Percentiles rank a stretch among this genome's conserved stretches.
Evolutionary conservation across 257 asterid species (phyloP).

Genomic region (Scutellaria galericulata): DNA sequence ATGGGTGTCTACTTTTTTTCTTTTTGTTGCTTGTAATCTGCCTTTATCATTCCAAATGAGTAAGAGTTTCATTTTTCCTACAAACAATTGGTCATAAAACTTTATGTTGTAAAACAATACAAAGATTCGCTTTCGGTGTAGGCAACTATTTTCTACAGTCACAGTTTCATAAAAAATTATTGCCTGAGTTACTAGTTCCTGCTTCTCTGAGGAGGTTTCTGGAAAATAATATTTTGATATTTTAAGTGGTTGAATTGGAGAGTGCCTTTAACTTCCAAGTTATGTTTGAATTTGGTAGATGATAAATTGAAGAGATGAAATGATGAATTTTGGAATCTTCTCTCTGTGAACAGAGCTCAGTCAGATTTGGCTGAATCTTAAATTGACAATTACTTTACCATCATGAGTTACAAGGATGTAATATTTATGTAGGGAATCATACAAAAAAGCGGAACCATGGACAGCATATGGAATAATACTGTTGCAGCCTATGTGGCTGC

Average conservation of each 20-base stretch:
- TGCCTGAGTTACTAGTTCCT: background rate
- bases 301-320: slow-evolving; percentile 11
- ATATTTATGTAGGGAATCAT: slow-evolving; percentile 53
- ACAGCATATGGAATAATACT: slow-evolving; percentile 46
- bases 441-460: slow-evolving; percentile 43
- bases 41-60: background rate
- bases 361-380: slow-evolving; percentile 20
- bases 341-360: background rate
- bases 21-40: background rate
- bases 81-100: background rate
- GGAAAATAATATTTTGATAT: background rate
- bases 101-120: background rate
- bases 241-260: background rate
- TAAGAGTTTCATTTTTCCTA: background rate
- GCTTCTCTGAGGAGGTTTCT: slow-evolving; percentile 21
- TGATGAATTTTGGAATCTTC: slow-evolving; percentile 19
- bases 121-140: background rate
- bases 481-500: slow-evolving; percentile 69
- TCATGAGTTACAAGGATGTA: slow-evolving; percentile 30
- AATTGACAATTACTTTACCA: background rate
- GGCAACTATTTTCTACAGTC: background rate
- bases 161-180: background rate
- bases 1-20: background rate
- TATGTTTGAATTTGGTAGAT: slow-evolving; percentile 18
- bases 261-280: slow-evolving; percentile 9